Evolutionary conservation across 768 basidiomycete species (phyloP).

Genomic region (Aureoboletus auriporus): DNA sequence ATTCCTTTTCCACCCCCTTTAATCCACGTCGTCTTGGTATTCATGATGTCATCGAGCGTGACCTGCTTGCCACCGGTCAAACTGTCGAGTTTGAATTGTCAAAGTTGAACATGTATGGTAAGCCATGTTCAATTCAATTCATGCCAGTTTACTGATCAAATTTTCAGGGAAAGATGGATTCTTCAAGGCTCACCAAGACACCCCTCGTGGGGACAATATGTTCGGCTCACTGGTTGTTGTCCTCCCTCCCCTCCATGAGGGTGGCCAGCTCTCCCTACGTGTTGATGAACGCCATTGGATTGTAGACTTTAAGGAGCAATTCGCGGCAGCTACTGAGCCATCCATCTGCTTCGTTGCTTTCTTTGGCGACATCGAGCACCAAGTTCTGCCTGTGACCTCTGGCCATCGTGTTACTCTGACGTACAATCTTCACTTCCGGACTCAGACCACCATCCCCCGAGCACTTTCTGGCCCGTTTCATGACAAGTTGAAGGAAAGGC

Average conservation of each 20-base stretch:
- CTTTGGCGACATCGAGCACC: conserved; percentile 41
- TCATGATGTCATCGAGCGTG: background rate
- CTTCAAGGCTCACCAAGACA: conserved; percentile 50
- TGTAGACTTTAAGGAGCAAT: conserved; percentile 32
- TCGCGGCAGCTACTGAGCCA: background rate
- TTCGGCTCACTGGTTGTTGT: conserved; percentile 50
- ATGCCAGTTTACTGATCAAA: too few relatives aligned
- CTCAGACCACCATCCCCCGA: background rate
- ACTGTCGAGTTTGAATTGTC: background rate
- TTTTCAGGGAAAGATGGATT: conserved; percentile 30
- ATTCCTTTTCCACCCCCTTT: background rate
- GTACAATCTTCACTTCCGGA: conserved; percentile 30
- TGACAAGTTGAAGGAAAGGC: background rate
- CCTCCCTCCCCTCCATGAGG: conserved; percentile 43
- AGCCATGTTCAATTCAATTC: background rate
- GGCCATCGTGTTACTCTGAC: conserved; percentile 43
- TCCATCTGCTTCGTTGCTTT: conserved; percentile 38
- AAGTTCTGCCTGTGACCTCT: conserved; percentile 36
- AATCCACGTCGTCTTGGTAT: background rate
- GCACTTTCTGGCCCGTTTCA: background rate
- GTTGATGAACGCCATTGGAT: conserved; percentile 32
- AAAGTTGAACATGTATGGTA: background rate
- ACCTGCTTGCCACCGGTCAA: background rate
- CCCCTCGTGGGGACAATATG: conserved; percentile 40
- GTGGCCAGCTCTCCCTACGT: conserved; percentile 40